Conservation (phyloP, 106 monocot species). For the Cymbidium sinense region DNA sequence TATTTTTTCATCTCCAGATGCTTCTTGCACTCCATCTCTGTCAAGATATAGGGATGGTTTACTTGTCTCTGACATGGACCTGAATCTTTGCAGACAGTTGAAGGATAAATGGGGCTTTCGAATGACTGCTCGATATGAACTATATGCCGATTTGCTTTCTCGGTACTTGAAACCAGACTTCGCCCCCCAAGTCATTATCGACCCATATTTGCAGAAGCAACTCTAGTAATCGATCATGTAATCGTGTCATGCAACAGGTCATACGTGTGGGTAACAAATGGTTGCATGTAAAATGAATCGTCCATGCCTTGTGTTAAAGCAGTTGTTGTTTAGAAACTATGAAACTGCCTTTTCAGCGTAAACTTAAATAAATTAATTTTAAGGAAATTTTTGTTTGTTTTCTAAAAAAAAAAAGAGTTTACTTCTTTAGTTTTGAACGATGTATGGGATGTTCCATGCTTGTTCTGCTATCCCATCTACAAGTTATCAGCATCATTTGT, state of each 20-base stretch:
- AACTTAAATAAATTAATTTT: neutral
- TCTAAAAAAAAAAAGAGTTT: neutral
- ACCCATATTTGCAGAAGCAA: conserved; percentile 51
- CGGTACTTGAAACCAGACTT: conserved; percentile 66
- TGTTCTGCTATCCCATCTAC: neutral
- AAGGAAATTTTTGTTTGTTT: neutral
- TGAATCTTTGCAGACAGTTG: conserved; percentile 82
- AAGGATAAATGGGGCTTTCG: conserved; percentile 96
- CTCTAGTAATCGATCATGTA: neutral
- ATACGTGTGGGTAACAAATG: neutral
- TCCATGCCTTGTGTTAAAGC: neutral
- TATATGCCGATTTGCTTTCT: conserved; percentile 45
- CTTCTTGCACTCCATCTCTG: conserved; percentile 76
- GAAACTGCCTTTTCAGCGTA: too few species aligned
- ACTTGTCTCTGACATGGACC: conserved; percentile 80
- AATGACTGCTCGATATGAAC: conserved; percentile 87
- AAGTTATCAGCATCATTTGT: neutral
- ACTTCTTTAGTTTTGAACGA: neutral
- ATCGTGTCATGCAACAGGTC: too few species aligned
- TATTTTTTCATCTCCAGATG: conserved; percentile 83
- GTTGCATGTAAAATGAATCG: neutral
- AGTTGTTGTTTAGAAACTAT: neutral
- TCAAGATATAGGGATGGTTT: conserved; percentile 75
- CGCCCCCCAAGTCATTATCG: conserved; percentile 61
- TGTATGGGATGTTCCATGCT: neutral